Base-by-base conservation (phyloP, 2,329 filamentous ascomycete genomes). In the Neoscytalidium dimidiatum region DNA sequence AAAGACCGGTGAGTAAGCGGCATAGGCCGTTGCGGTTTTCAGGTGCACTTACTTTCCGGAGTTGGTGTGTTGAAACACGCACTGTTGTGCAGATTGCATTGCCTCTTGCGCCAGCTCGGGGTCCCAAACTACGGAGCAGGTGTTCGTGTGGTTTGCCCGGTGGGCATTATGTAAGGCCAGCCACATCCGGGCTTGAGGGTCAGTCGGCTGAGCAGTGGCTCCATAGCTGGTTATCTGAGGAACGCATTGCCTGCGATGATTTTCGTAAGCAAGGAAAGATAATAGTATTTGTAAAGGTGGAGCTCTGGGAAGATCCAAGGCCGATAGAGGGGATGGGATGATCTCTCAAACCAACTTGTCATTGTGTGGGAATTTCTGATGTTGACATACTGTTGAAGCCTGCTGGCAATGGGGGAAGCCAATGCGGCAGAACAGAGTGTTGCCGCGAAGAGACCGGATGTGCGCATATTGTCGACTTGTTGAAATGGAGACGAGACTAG, bases 111-210 rank as follows among this genome's bases (percentile, higher is more conserved):
- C 90, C 64, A 92, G 85, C 48, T 80, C 79, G 8, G 80, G 73
- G 71, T 89, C 84, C 90, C 92, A 98, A 53, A 73, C 74, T 48
- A 97, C 51, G 81, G 84, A 21, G 78, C 73, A 38, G 87, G 64
- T 62, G 28, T 56, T 88, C 19, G 89, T 90, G 85, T 97, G 92
- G 82, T 95, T 96, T 74, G 83, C 77, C 68, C 95, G 94, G 80
- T 95, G 92, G 61, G 90, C 73, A 81, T 97, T 97, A 88, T 98
- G 95, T 75, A 92, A 86, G 71, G 88, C 82, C 56, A 94, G 68
- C 19, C 76, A 68, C 13, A 72, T 69, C 38, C 70, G 68, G 49
- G 73, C 49, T 11, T 28, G 17, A 17, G 35, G 35, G n/a, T 58
- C 53, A 19, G 35, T 4, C 2, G 53, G 53, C 4, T 44, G 53